phyloP scores from a whole-genome alignment of 2,329 filamentous ascomycete species.

The Pseudogymnoascus sp. region DNA sequence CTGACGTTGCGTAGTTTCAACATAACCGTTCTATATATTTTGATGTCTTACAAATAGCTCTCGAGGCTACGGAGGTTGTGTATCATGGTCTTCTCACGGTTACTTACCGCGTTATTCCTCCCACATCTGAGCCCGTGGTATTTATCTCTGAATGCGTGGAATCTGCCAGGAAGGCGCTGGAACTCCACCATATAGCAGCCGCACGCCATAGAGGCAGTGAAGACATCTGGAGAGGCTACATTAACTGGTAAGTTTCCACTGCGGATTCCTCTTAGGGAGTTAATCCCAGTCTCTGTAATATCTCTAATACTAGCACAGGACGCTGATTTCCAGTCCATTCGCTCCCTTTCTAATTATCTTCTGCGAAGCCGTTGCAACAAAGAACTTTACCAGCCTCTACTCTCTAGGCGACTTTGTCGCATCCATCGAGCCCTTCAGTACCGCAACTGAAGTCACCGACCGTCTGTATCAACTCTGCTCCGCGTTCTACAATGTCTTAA shows the following conservation, averaged over 20 bases:
- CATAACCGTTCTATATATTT: neutral
- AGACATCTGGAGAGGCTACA: constrained; percentile 12
- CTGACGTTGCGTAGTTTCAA: neutral
- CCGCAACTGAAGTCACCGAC: neutral
- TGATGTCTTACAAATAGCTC: constrained; percentile 9
- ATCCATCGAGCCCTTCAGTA: constrained; percentile 29
- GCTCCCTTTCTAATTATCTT: constrained; percentile 17
- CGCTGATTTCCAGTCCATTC: constrained; percentile 15
- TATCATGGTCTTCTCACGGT: constrained; percentile 13
- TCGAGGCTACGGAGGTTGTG: constrained; percentile 13
- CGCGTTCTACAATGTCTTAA: neutral
- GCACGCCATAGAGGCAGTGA: neutral
- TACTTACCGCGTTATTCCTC: constrained; percentile 15
- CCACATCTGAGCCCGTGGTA: neutral
- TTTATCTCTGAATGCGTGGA: constrained; percentile 15
- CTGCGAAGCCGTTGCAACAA: constrained; percentile 24
- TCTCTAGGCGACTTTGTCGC: constrained; percentile 37
- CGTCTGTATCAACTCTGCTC: neutral
- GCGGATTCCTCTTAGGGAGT: neutral
- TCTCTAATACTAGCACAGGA: neutral
- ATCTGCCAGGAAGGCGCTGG: constrained; percentile 12
- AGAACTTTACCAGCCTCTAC: constrained; percentile 32
- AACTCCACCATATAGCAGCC: constrained; percentile 10
- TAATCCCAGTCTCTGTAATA: neutral
- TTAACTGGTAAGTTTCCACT: constrained; percentile 10